Percentiles rank a stretch among this genome's conserved stretches.
Evolutionary conservation across 1,139 yeast species (phyloP).

Genomic region (Nematodospora anomalae): DNA sequence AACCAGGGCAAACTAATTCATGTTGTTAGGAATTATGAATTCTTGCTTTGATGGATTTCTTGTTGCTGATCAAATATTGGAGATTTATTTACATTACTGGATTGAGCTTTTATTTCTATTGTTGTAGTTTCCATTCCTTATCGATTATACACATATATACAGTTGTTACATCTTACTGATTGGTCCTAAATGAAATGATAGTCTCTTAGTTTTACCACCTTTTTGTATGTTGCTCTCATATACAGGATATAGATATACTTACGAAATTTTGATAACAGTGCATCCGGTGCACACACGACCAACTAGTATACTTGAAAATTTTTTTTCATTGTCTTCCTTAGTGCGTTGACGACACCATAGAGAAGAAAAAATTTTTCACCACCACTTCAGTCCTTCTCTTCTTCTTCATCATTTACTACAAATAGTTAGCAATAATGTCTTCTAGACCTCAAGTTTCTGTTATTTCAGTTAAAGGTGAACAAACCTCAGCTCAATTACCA

Average conservation of each 20-base stretch:
- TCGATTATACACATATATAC: not conserved
- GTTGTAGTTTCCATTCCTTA: not conserved
- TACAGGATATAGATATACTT: too few species aligned
- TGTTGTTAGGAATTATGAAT: slow-evolving; percentile 24
- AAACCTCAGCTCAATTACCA: slow-evolving; percentile 81
- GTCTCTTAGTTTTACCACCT: too few species aligned
- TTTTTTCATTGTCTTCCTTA: too few species aligned
- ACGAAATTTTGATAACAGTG: too few species aligned
- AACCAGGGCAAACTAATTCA: slow-evolving; percentile 22
- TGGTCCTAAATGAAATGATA: too few species aligned
- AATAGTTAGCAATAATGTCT: slow-evolving; percentile 49
- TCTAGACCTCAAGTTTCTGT: slow-evolving; percentile 97
- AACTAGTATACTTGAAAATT: too few species aligned
- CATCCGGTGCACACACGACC: too few species aligned
- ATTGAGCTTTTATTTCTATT: not conserved
- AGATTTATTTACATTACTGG: not conserved
- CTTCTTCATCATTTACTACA: slow-evolving; percentile 28
- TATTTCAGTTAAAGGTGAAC: slow-evolving; percentile 84
- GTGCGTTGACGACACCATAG: too few species aligned
- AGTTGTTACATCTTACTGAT: not conserved
- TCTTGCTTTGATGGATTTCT: not conserved
- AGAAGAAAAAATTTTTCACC: slow-evolving; percentile 12
- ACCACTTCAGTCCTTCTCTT: slow-evolving; percentile 20
- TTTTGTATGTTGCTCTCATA: too few species aligned
- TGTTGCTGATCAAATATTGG: not conserved